These are phyloP conservation scores for Schizosaccharomyces lindneri DNA, from an alignment of 805 yeast species.

Conservation along the genomic window DNA sequence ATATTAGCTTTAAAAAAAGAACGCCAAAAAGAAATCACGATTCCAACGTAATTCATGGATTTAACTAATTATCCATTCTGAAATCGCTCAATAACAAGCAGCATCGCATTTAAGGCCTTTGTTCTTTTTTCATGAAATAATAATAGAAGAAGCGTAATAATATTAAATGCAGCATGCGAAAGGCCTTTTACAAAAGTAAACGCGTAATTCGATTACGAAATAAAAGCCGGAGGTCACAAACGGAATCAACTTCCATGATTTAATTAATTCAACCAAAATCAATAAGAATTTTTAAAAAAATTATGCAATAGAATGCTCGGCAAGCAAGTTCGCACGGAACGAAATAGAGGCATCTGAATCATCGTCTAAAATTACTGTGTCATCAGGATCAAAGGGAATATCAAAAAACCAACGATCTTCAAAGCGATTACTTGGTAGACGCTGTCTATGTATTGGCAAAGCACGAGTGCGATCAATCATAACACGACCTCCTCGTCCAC, in stretches of 20 bases:
- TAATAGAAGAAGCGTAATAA: too few species aligned
- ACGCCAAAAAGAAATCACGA: not conserved
- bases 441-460: not conserved
- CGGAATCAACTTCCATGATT: too few species aligned
- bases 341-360: not conserved
- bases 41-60: not conserved
- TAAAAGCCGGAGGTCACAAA: too few species aligned
- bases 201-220: too few species aligned
- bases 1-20: not conserved
- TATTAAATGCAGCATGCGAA: too few species aligned
- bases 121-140: too few species aligned
- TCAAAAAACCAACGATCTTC: not conserved
- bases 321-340: not conserved
- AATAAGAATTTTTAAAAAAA: not conserved
- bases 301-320: not conserved
- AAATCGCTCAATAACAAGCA: too few species aligned
- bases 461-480: constrained; percentile 37
- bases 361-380: not conserved
- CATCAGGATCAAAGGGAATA: not conserved
- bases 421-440: not conserved
- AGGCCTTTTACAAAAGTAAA: too few species aligned
- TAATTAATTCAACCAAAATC: too few species aligned
- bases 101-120: too few species aligned
- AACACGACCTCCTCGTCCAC: constrained; percentile 42
- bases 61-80: too few species aligned